Conservation (phyloP, 805 yeast species). For the Saccharomycopsis babjevae region DNA sequence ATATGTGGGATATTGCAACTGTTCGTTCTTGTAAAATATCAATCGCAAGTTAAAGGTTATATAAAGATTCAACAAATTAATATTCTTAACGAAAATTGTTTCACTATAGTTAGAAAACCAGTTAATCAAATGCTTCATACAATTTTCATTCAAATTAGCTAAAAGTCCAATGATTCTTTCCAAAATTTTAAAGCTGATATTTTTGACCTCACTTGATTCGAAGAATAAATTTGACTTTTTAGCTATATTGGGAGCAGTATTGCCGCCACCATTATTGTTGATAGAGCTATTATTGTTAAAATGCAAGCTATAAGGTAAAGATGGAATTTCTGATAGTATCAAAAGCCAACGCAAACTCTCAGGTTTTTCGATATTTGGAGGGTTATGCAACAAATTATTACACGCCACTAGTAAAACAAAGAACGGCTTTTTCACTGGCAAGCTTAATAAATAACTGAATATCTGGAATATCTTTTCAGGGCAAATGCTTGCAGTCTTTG, state of each 20-base stretch:
- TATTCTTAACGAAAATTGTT: slow-evolving; percentile 38
- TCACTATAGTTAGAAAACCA: slow-evolving; percentile 44
- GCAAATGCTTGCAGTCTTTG: slow-evolving; percentile 40
- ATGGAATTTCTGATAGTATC: slow-evolving; percentile 61
- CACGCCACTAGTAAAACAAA: slow-evolving; percentile 44
- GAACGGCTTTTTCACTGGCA: slow-evolving; percentile 56
- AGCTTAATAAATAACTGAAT: slow-evolving; percentile 35
- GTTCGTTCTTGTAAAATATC: neutral
- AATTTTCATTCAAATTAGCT: slow-evolving; percentile 35
- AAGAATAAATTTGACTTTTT: slow-evolving; percentile 12
- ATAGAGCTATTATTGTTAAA: neutral
- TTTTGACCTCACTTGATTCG: slow-evolving; percentile 42
- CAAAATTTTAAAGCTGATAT: slow-evolving; percentile 55
- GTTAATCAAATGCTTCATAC: slow-evolving; percentile 36
- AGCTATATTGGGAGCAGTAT: slow-evolving; percentile 1
- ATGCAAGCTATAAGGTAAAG: slow-evolving; percentile 29
- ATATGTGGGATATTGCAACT: neutral
- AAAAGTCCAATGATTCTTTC: slow-evolving; percentile 63
- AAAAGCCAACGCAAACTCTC: slow-evolving; percentile 47
- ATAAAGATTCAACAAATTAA: slow-evolving; percentile 65
- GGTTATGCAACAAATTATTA: slow-evolving; percentile 42
- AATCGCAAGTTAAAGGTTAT: slow-evolving; percentile 61
- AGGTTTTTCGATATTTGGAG: slow-evolving; percentile 31
- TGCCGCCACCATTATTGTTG: neutral
- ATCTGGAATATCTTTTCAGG: slow-evolving; percentile 35